phyloP scores from a whole-genome alignment of 148 eudicot species.

The Silene uniflora region DNA sequence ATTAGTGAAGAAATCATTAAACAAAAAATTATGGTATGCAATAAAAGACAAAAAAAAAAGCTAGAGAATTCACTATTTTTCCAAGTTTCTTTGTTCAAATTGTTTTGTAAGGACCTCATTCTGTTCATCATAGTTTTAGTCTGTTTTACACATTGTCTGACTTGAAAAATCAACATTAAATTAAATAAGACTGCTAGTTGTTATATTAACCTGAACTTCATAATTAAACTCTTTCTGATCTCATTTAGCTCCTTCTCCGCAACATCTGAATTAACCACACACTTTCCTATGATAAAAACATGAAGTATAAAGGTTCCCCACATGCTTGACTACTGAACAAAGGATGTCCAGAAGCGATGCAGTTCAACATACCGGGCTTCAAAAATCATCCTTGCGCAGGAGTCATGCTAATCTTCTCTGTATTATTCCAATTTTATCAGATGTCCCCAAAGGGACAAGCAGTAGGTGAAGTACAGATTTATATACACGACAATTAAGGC shows the following conservation, averaged over 20 bases:
- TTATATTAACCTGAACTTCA: constrained; percentile 49
- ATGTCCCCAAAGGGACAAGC: background rate
- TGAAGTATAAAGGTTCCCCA: background rate
- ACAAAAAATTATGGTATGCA: no score
- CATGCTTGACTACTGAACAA: background rate
- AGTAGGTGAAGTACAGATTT: background rate
- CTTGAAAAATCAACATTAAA: background rate
- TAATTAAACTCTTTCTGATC: constrained; percentile 53
- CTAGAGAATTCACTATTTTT: constrained; percentile 31
- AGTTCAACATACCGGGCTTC: constrained; percentile 56
- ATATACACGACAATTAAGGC: background rate
- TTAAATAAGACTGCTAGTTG: background rate
- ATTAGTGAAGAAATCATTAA: background rate
- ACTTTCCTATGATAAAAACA: constrained; percentile 52
- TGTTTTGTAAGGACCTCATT: constrained; percentile 36
- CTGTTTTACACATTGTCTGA: background rate
- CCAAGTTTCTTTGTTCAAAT: constrained; percentile 31
- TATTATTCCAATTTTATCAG: background rate
- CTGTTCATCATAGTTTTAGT: background rate
- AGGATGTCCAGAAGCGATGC: background rate
- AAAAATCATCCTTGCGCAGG: no score
- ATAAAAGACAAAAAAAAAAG: no score
- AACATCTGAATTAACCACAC: constrained; percentile 73
- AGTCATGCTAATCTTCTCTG: no score
- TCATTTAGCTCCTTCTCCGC: constrained; percentile 73